phyloP scores from a whole-genome alignment of 495 filamentous ascomycete genomes.

The Aspergillus diversus region DNA sequence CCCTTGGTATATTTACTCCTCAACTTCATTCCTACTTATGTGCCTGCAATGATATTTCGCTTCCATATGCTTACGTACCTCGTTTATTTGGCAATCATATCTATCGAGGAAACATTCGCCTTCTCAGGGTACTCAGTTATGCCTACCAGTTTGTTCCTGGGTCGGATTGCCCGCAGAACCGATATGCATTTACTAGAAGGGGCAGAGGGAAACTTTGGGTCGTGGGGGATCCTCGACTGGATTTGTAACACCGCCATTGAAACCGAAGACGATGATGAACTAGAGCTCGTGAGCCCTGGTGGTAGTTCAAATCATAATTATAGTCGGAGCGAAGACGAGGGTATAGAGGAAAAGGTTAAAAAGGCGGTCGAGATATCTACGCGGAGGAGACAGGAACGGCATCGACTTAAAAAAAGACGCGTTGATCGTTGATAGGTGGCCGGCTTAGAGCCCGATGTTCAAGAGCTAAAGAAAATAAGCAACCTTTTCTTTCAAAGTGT shows the following conservation, averaged over 20 bases:
- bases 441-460: background rate
- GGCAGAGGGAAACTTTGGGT: conserved; percentile 74
- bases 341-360: conserved; percentile 31
- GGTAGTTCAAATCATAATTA: conserved; percentile 11
- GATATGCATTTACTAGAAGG: conserved; percentile 66
- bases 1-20: conserved; percentile 71
- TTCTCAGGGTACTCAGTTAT: conserved; percentile 78
- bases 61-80: conserved; percentile 82
- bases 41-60: conserved; percentile 66
- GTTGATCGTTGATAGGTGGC: background rate
- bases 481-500: too few relatives aligned
- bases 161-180: conserved; percentile 71
- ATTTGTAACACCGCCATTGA: conserved; percentile 67
- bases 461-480: background rate
- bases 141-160: conserved; percentile 71
- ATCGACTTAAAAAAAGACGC: conserved; percentile 3
- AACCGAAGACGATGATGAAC: conserved; percentile 52
- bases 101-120: conserved; percentile 75
- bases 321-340: conserved; percentile 20
- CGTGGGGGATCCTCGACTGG: conserved; percentile 81
- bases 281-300: conserved; percentile 16
- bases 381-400: conserved; percentile 20
- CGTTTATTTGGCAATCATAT: conserved; percentile 66
- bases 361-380: conserved; percentile 34
- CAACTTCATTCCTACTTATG: conserved; percentile 72